Percentiles rank a stretch among this genome's conserved stretches.
phyloP scores from a whole-genome alignment of 2,329 filamentous ascomycete genomes.

The Amphichorda felina region DNA sequence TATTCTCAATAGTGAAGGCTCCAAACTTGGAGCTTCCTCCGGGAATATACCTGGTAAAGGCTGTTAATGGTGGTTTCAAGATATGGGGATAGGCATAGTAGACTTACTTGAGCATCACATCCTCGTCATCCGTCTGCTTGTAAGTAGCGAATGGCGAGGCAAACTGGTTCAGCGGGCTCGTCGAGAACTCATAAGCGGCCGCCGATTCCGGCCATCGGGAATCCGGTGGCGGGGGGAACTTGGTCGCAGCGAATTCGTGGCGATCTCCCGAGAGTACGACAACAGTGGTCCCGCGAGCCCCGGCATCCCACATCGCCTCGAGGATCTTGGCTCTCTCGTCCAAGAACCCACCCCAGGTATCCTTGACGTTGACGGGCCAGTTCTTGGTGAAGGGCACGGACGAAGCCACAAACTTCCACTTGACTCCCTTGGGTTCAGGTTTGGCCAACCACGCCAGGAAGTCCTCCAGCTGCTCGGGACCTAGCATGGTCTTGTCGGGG shows the following conservation, averaged over 20 bases:
- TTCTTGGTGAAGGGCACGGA: slow-evolving; percentile 96
- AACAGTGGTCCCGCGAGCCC: slow-evolving; percentile 37
- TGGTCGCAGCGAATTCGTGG: slow-evolving; percentile 93
- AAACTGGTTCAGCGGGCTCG: slow-evolving; percentile 86
- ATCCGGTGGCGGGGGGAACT: slow-evolving; percentile 50
- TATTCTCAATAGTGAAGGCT: slow-evolving; percentile 57
- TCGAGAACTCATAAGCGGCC: slow-evolving; percentile 81
- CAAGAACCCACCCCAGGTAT: slow-evolving; percentile 93
- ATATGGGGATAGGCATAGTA: not conserved
- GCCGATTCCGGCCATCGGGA: slow-evolving; percentile 51
- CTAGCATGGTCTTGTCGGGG: slow-evolving; percentile 76
- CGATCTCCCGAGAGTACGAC: slow-evolving; percentile 81
- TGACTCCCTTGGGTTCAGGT: slow-evolving; percentile 63
- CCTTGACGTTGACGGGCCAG: slow-evolving; percentile 77
- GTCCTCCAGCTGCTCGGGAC: slow-evolving; percentile 64
- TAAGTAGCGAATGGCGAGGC: slow-evolving; percentile 81
- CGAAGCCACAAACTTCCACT: slow-evolving; percentile 88
- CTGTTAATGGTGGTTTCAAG: not conserved
- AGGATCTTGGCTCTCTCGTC: slow-evolving; percentile 67
- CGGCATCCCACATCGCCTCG: slow-evolving; percentile 84
- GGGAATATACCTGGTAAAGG: slow-evolving; percentile 44
- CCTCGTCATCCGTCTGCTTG: slow-evolving; percentile 65
- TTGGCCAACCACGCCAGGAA: slow-evolving; percentile 65
- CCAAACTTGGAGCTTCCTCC: slow-evolving; percentile 80
- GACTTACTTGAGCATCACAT: slow-evolving; percentile 72